Evolutionary conservation across 805 yeast genomes (phyloP), one percentile per base, ranked within the genome.

Genomic region (Priceomyces castillae): DNA sequence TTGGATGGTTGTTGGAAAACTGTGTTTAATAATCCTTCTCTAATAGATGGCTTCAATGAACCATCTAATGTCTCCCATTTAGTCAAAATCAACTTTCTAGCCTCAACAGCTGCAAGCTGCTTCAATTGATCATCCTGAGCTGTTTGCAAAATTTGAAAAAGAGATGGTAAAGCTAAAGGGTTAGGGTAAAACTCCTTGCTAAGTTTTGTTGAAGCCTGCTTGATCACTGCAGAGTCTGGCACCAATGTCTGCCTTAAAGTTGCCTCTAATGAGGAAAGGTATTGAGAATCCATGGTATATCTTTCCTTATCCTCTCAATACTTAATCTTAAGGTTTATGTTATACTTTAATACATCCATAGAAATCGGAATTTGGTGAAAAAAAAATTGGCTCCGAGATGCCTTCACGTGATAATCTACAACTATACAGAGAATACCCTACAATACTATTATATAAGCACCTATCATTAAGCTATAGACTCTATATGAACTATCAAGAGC

Each of bases 91-190:
- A 86, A 78, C 65, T 94, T 94, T 69, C 96, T 82, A 33, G 90
- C 89, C 71, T 94, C 99, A 49, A 94, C 96, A 48, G 97, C 95
- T n/a, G 97, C 95, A 48, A 94, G 75, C 66, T 90, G 96, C 58
- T 87, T 85, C 54, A 90, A 62, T 56, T 86, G 86, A 50, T 78
- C 84, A 56, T 82, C 82, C 33, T 75, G 67, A 53, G 83, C 81
- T 52, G 73, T 76, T 65, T 86, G 90, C 58, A 89, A 74, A 47
- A 94, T 79, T 57, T 87, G 94, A 54, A 92, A 72, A 62, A 92
- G 73, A 9, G 96, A 83, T 15, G 96, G 94, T 47, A 92, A 75
- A 15, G 92, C 78, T 53, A 77, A 70, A 20, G 87, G 79, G 54
- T 82, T 79, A 46, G 78, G 71, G 69, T 86, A 90, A 63, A 84